Evolutionary conservation across 805 yeast genomes (phyloP).

Genomic region (Torulaspora quercuum): DNA sequence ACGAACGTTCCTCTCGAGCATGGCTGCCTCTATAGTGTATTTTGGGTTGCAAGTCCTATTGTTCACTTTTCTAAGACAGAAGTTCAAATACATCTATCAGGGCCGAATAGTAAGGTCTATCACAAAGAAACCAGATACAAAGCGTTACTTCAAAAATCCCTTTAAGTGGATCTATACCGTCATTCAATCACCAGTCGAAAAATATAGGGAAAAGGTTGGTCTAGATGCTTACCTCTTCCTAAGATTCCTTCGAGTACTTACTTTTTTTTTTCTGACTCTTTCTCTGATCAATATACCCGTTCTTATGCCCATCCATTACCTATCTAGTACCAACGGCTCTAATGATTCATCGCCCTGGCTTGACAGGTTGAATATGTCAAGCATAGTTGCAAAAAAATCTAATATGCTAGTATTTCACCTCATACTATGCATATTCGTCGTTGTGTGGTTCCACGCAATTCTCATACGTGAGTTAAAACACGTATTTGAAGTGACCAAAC

Average conservation of each 20-base stretch:
- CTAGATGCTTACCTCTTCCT: constrained; percentile 73
- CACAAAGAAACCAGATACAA: constrained; percentile 9
- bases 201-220: constrained; percentile 46
- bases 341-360: constrained; percentile 30
- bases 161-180: constrained; percentile 56
- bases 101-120: not conserved
- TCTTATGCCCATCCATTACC: constrained; percentile 59
- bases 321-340: constrained; percentile 28
- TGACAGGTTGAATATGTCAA: constrained; percentile 69
- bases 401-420: constrained; percentile 59
- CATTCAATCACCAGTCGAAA: constrained; percentile 39
- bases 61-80: constrained; percentile 40
- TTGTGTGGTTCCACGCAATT: constrained; percentile 54
- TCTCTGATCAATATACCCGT: constrained; percentile 56
- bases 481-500: constrained; percentile 39
- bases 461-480: constrained; percentile 52
- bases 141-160: constrained; percentile 24
- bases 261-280: constrained; percentile 49
- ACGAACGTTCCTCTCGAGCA: constrained; percentile 51
- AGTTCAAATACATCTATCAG: constrained; percentile 48
- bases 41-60: constrained; percentile 50
- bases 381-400: constrained; percentile 53
- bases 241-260: constrained; percentile 53
- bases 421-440: constrained; percentile 50
- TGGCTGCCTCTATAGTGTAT: constrained; percentile 50